Percentiles rank a stretch among this genome's conserved stretches.
Evolutionary conservation across 495 filamentous ascomycete species (phyloP).

Genomic region (Aspergillus sclerotioniger): DNA sequence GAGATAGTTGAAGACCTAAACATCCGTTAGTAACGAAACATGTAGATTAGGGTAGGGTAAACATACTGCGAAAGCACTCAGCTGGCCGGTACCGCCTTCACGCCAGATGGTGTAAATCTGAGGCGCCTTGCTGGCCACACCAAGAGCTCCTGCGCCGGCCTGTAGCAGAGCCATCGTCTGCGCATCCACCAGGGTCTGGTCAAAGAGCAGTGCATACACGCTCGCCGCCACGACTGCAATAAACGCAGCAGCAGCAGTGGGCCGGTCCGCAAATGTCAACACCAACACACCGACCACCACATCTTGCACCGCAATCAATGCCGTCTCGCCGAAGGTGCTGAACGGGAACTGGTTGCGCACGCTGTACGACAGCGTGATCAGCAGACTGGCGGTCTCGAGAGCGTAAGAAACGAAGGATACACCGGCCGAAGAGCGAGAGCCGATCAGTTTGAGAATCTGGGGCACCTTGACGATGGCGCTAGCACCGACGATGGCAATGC

Average conservation of each 20-base stretch:
- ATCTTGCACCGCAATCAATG: conserved; percentile 87
- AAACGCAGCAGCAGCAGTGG: conserved; percentile 64
- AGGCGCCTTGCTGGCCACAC: conserved; percentile 84
- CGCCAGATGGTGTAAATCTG: conserved; percentile 84
- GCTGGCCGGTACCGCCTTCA: conserved; percentile 85
- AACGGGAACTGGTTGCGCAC: conserved; percentile 87
- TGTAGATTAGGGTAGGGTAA: not conserved
- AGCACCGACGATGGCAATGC: conserved; percentile 85
- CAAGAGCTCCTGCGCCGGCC: conserved; percentile 77
- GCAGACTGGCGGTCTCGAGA: conserved; percentile 80
- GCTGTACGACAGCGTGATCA: conserved; percentile 88
- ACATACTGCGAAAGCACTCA: conserved; percentile 93
- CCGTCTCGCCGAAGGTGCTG: conserved; percentile 93
- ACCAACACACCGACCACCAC: conserved; percentile 82
- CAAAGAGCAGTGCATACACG: conserved; percentile 66
- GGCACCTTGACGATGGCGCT: conserved; percentile 92
- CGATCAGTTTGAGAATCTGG: conserved; percentile 86
- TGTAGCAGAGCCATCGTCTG: conserved; percentile 72
- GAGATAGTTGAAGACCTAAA: conserved; percentile 96
- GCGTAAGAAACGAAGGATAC: conserved; percentile 86
- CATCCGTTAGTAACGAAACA: conserved; percentile 3
- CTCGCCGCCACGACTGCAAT: conserved; percentile 69
- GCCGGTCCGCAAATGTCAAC: conserved; percentile 69
- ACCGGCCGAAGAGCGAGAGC: conserved; percentile 73
- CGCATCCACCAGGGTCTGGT: conserved; percentile 63